Base-by-base conservation (phyloP, 371 early-diverging fungal genomes). In the Massospora cicadina region DNA sequence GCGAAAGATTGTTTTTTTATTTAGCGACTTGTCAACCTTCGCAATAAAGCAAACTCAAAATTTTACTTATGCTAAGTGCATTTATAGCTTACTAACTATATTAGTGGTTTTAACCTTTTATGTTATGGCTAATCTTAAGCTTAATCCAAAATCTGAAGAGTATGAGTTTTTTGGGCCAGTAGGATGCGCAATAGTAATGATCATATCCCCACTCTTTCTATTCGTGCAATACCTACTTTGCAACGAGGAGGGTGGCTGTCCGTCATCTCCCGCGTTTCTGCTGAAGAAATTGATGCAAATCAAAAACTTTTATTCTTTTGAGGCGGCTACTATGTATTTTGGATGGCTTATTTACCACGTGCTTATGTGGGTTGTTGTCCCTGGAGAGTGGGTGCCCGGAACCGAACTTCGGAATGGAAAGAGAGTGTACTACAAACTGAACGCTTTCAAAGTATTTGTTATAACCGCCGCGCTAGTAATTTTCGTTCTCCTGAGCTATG, bases 161-260 rank as follows among this genome's bases (percentile, higher is more conserved):
- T 82, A 78, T 65, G 88, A 87, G 77, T 87, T 92, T 73, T 77
- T 88, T 55, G 94, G 94, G 25, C 84, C 84, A 1, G 71, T 83
- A 55, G 89, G 91, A 25, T 78, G 88, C 0, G 63, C 76, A 1
- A 76, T 78, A 1, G 82, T 88, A 72, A 73, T 85, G 27, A 63
- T 74, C 2, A 72, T 69, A 23, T 76, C 89, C 32, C 81, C 88
- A 27, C 23, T 80, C 10, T 71, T 86, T 2, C 79, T 86, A 24
- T 69, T 77, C 54, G 64, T 80, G 2, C 77, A 87, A 57, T 81
- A 84, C 73, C 77, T 82, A 57, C 79, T 80, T 68, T 89, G 89
- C 65, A 80, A 83, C 68, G 71, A 70, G 28, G 67, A 72, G 33
- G 65, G 59, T 58, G 69, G 72, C 68, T 73, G 71, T 54, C 64